phyloP scores from a whole-genome alignment of 148 eudicot species.

The Salicornia ramosissima region DNA sequence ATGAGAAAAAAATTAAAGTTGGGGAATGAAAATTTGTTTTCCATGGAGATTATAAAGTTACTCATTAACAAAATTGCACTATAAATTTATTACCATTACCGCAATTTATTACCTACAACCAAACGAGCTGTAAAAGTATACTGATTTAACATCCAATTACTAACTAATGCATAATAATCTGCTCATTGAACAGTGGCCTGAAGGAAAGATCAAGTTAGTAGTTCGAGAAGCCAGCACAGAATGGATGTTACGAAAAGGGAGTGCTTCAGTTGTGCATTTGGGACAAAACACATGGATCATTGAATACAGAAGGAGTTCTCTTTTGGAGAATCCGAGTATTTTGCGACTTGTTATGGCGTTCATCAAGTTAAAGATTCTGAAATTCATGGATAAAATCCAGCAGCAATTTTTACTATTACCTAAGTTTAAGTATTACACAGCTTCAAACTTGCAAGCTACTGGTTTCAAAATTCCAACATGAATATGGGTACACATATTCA shows the following conservation, averaged over 20 bases:
- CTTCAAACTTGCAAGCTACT: conserved; percentile 11
- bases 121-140: too few species aligned
- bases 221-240: conserved; percentile 38
- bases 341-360: conserved; percentile 36
- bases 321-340: conserved; percentile 38
- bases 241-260: conserved; percentile 60
- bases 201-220: conserved; percentile 28
- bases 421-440: conserved; percentile 14
- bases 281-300: conserved; percentile 65
- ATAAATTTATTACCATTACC: too few species aligned
- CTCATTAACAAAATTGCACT: too few species aligned
- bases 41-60: too few species aligned
- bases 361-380: conserved; percentile 36
- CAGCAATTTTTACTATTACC: conserved; percentile 45
- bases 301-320: conserved; percentile 42
- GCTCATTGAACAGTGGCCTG: conserved; percentile 47
- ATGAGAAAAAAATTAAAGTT: too few species aligned
- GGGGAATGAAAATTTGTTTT: too few species aligned
- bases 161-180: too few species aligned
- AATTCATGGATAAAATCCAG: conserved; percentile 33
- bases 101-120: too few species aligned
- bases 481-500: neutral
- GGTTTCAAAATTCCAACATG: conserved; percentile 32
- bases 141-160: too few species aligned
- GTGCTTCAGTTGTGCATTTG: conserved; percentile 51